These are phyloP conservation scores for Hordeum pubiflorum DNA, from an alignment of 202 grass and related monocot genomes.

Conservation along the genomic window DNA sequence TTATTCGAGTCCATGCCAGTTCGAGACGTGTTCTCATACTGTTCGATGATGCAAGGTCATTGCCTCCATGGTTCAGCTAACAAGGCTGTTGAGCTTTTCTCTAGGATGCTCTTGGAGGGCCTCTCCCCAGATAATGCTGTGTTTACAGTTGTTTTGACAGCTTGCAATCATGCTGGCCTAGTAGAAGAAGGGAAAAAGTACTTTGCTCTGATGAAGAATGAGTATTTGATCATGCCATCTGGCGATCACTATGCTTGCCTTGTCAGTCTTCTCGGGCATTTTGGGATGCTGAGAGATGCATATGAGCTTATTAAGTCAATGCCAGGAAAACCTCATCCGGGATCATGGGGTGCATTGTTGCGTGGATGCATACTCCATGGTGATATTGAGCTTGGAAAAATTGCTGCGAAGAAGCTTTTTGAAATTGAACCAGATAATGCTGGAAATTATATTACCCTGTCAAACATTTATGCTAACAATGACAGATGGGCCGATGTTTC, in stretches of 20 bases:
- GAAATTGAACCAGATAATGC: conserved; percentile 81
- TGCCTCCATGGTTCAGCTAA: conserved; percentile 71
- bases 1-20: conserved; percentile 70
- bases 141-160: conserved; percentile 81
- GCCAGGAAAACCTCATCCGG: conserved; percentile 57
- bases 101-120: conserved; percentile 63
- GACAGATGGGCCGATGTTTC: conserved; percentile 80
- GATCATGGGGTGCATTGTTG: conserved; percentile 88
- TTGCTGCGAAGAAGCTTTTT: conserved; percentile 72
- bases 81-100: conserved; percentile 79
- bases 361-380: conserved; percentile 58
- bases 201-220: conserved; percentile 65
- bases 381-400: conserved; percentile 62
- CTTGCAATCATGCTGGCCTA: conserved; percentile 73
- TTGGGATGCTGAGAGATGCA: conserved; percentile 61
- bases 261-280: conserved; percentile 64
- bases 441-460: conserved; percentile 79
- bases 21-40: conserved; percentile 69
- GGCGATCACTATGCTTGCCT: conserved; percentile 78
- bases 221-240: conserved; percentile 51
- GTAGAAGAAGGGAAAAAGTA: conserved; percentile 76
- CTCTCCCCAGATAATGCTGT: conserved; percentile 51
- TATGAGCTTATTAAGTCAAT: conserved; percentile 63
- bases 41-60: conserved; percentile 91
- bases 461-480: conserved; percentile 84